Percentiles rank a stretch among this genome's conserved stretches.
phyloP scores from a whole-genome alignment of 352 stramenopile genomes.

The Pythium chondricola region DNA sequence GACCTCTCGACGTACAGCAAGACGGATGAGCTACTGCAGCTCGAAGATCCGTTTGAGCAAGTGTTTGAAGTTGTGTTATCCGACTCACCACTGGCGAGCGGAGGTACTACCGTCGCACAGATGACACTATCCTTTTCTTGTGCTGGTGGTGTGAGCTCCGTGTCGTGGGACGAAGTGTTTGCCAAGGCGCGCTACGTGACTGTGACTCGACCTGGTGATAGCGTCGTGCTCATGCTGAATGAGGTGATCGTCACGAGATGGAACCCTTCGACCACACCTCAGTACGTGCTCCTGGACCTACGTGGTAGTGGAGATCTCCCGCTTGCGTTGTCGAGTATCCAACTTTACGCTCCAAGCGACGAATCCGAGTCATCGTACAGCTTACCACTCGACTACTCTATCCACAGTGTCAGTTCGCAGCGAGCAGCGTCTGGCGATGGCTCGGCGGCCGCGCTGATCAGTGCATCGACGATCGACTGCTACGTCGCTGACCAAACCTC shows the following conservation, averaged over 20 bases:
- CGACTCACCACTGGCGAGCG: conserved; percentile 8
- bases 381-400: conserved; percentile 37
- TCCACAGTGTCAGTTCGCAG: conserved; percentile 67
- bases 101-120: conserved; percentile 3
- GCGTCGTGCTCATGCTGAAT: conserved; percentile 53
- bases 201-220: conserved; percentile 25
- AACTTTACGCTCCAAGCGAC: conserved; percentile 41
- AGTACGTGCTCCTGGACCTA: conserved; percentile 46
- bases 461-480: conserved; percentile 23
- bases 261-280: conserved; percentile 42
- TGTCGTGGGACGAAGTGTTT: conserved; percentile 34
- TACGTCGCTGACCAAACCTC: conserved; percentile 35
- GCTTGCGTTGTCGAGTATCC: conserved; percentile 36
- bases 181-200: conserved; percentile 42
- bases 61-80: conserved; percentile 47
- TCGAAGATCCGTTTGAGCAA: conserved; percentile 47
- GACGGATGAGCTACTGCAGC: conserved; percentile 29
- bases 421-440: conserved; percentile 22
- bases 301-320: conserved; percentile 27
- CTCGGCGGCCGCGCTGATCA: conserved; percentile 29
- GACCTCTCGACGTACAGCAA: conserved; percentile 37
- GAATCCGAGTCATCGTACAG: conserved; percentile 12
- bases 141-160: conserved; percentile 22
- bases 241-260: conserved; percentile 57
- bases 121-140: conserved; percentile 49